phyloP scores from a whole-genome alignment of 371 early-diverging fungal species.

The Rhizomucor pusillus region DNA sequence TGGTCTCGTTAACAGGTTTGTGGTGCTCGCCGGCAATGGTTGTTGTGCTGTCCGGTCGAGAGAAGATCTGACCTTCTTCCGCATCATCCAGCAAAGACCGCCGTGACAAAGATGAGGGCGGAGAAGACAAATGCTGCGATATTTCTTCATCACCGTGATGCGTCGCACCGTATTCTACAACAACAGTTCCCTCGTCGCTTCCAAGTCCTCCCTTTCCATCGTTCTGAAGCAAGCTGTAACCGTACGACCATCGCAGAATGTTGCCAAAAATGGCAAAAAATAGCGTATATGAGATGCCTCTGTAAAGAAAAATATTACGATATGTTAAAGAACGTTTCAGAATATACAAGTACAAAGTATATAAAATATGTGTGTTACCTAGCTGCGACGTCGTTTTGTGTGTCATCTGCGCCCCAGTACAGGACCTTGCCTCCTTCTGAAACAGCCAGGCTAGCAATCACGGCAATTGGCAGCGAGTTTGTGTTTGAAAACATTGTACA shows the following conservation, averaged over 20 bases:
- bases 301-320: too few relatives aligned
- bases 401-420: constrained; percentile 58
- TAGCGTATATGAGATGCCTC: constrained; percentile 75
- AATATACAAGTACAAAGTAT: background rate
- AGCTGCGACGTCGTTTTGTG: constrained; percentile 59
- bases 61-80: constrained; percentile 8
- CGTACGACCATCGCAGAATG: constrained; percentile 72
- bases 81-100: background rate
- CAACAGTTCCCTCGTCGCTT: background rate
- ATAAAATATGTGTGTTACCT: constrained; percentile 37
- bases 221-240: constrained; percentile 56
- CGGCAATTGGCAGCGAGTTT: constrained; percentile 71
- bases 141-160: background rate
- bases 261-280: constrained; percentile 77
- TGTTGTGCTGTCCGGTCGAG: constrained; percentile 8
- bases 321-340: background rate
- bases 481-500: constrained; percentile 71
- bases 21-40: background rate
- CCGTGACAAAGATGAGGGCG: too few relatives aligned
- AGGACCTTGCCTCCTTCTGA: constrained; percentile 63
- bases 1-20: constrained; percentile 4
- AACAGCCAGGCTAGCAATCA: constrained; percentile 67
- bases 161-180: background rate
- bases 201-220: constrained; percentile 4
- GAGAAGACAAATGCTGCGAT: background rate